Evolutionary conservation across 75 land plant genomes (phyloP).

Genomic region (Pinus taeda): DNA sequence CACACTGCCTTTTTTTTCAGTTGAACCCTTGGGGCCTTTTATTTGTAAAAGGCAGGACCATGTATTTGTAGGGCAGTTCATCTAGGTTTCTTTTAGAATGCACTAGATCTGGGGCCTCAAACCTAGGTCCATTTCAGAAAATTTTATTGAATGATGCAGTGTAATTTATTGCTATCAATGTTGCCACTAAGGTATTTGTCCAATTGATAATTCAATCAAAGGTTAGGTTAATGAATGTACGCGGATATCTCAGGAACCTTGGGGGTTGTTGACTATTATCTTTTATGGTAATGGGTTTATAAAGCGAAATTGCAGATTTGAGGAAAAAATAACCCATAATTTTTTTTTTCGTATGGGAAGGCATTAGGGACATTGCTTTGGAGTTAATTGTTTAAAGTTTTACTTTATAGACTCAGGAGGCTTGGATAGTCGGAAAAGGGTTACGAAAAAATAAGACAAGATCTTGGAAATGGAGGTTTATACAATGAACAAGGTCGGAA

Average conservation of each 20-base stretch:
- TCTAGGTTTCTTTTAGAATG: background rate
- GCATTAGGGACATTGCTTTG: too few species aligned
- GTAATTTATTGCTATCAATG: background rate
- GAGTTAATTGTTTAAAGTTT: too few species aligned
- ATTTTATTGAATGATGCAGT: conserved; percentile 1
- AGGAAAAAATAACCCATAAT: background rate
- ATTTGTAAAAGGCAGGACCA: background rate
- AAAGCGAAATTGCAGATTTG: background rate
- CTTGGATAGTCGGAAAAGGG: too few species aligned
- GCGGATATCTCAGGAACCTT: background rate
- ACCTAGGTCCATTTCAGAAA: background rate
- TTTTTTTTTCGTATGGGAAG: background rate
- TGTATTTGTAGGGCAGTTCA: background rate
- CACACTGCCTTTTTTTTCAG: background rate
- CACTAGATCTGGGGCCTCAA: background rate
- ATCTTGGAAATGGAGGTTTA: too few species aligned
- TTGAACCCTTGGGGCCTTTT: background rate
- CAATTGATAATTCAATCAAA: background rate
- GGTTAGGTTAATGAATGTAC: background rate
- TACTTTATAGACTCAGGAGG: too few species aligned
- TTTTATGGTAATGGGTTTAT: background rate
- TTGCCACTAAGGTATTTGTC: background rate
- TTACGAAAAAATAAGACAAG: too few species aligned
- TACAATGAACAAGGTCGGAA: too few species aligned
- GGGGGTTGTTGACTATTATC: background rate